A percentile compares a stretch with the other conserved stretches of the same genome.
These are phyloP conservation scores for Didymellaceae sp. DNA, from an alignment of 2,329 filamentous ascomycete genomes.

Conservation along the genomic window DNA sequence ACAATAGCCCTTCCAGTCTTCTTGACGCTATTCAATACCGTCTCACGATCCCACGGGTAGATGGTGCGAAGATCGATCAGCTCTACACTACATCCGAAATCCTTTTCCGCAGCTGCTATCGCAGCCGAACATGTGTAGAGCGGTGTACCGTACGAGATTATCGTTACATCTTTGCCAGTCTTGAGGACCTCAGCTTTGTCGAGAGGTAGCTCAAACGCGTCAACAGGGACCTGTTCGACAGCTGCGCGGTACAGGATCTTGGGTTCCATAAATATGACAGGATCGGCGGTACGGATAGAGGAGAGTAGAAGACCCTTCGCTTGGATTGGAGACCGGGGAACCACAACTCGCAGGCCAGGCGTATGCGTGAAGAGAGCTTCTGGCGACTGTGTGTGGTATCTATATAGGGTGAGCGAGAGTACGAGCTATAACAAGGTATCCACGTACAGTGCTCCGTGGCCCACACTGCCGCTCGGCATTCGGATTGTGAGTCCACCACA, in stretches of 20 bases:
- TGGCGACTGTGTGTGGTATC: constrained; percentile 87
- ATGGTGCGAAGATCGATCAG: constrained; percentile 87
- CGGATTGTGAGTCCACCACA: constrained; percentile 83
- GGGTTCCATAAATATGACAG: constrained; percentile 91
- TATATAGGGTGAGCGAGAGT: constrained; percentile 26
- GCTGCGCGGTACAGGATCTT: constrained; percentile 92
- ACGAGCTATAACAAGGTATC: neutral
- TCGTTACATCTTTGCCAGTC: constrained; percentile 77
- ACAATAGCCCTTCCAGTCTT: constrained; percentile 88
- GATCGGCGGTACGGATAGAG: constrained; percentile 79
- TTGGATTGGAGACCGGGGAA: constrained; percentile 84
- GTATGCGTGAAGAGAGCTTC: constrained; percentile 89
- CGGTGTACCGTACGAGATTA: constrained; percentile 89
- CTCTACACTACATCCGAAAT: constrained; percentile 78
- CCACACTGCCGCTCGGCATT: constrained; percentile 90
- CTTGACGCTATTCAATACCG: constrained; percentile 79
- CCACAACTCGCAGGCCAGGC: constrained; percentile 82
- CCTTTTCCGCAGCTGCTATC: constrained; percentile 76
- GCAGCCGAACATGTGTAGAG: constrained; percentile 83
- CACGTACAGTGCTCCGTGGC: constrained; percentile 77
- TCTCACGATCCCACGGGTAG: constrained; percentile 89
- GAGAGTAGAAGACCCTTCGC: constrained; percentile 85
- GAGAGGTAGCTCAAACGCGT: constrained; percentile 80
- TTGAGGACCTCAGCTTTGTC: constrained; percentile 86
- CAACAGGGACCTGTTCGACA: constrained; percentile 86